These are phyloP conservation scores for Colletotrichum musicola DNA, from an alignment of 2,329 filamentous ascomycete species.

Conservation along the genomic window DNA sequence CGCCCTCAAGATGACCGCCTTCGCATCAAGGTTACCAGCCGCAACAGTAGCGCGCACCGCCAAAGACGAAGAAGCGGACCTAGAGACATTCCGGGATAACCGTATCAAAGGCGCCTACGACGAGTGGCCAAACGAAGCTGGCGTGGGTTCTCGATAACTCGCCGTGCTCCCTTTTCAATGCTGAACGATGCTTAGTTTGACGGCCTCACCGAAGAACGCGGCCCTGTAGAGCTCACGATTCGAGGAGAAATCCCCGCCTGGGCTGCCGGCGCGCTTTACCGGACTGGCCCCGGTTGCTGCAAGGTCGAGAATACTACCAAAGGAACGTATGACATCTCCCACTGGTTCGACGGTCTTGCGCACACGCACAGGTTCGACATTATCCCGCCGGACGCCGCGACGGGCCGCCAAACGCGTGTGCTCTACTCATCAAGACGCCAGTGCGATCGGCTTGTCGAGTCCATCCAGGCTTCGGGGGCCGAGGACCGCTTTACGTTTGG, in stretches of 20 bases:
- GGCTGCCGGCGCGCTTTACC: slow-evolving; percentile 78
- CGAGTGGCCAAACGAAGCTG: slow-evolving; percentile 63
- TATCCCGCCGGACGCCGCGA: slow-evolving; percentile 49
- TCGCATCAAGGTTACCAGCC: slow-evolving; percentile 11
- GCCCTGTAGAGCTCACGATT: slow-evolving; percentile 73
- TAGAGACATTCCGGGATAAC: slow-evolving; percentile 33
- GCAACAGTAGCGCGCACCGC: slow-evolving; percentile 32
- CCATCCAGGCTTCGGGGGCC: slow-evolving; percentile 71
- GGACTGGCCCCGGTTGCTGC: slow-evolving; percentile 79
- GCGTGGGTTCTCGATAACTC: slow-evolving; percentile 48
- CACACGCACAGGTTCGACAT: slow-evolving; percentile 82
- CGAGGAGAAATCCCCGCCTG: slow-evolving; percentile 77
- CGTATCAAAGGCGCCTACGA: slow-evolving; percentile 50
- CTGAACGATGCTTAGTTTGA: slow-evolving; percentile 67
- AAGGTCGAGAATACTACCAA: slow-evolving; percentile 69
- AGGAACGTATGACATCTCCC: slow-evolving; percentile 72
- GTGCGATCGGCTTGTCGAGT: slow-evolving; percentile 71
- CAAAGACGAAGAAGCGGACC: slow-evolving; percentile 30
- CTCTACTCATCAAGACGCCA: slow-evolving; percentile 79
- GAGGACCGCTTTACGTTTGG: slow-evolving; percentile 73
- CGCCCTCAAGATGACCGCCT: neutral
- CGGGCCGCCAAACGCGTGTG: slow-evolving; percentile 56
- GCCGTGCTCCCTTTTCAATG: neutral
- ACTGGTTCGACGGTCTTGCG: slow-evolving; percentile 87
- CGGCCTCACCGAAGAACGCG: slow-evolving; percentile 73